Base-by-base conservation (phyloP, 805 yeast genomes). In the Yarrowia osloensis region DNA sequence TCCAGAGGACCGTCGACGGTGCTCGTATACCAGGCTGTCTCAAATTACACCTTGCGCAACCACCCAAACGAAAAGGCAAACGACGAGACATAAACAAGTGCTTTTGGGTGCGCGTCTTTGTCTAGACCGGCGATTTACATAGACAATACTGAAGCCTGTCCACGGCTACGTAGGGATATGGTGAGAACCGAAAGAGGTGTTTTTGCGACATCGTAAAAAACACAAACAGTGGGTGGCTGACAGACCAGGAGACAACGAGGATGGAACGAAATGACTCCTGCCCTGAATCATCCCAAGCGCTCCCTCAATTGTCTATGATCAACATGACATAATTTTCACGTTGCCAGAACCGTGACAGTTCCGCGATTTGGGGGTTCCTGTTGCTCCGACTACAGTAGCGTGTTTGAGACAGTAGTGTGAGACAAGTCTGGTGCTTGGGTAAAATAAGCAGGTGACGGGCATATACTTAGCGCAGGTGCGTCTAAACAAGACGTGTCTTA, bases 381-480 rank as follows among this genome's bases (percentile, higher is more conserved):
- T 50, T 31, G 57, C 39, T 50, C 26, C 40, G 57, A 31, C 57
- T 50, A 50, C 39, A 29, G 39, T 50, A 33, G 40, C 40, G 37
- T 50, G 55, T 50, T 50, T 33, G 57, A 50, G 57, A 50, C 57
- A 50, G 55, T 33, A 50, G 40, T 31, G 55, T 50, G 57, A 50
- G 57, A 50, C 57, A 31, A 33, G 57, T 33, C 57, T 33, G 40
- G 57, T 33, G 55, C 39, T 22, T 31, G 26, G 40, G 37, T 6
- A 28, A 31, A 33, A 50, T 33, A 50, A 33, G 57, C 57, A 50
- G 57, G 57, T 50, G 57, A 50, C 57, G 57, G 40, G 57, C 57
- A 33, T 50, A 50, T 50, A 50, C 57, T 50, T 50, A 50, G 57
- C 57, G 57, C 57, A 50, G 57, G 57, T 50, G 57, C 28, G 57